Evolutionary conservation across 2,329 filamentous ascomycete species (phyloP), one percentile per base, ranked within the genome.

Genomic region (Chrysoporthe puriensis): DNA sequence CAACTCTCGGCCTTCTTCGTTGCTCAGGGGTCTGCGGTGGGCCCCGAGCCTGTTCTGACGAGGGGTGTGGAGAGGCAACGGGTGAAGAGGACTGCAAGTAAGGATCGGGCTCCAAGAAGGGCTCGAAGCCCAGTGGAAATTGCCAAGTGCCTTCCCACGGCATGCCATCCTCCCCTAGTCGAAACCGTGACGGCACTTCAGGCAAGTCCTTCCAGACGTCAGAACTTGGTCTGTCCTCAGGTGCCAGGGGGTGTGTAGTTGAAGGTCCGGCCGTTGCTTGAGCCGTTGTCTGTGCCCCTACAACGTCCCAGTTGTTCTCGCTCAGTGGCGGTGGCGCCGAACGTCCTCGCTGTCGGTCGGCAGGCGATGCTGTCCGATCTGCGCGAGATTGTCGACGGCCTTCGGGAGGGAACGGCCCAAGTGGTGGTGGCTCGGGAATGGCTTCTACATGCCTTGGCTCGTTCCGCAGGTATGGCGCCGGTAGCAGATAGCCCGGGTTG

Each of bases 301-400:
- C 74, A 5, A 78, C 76, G 66, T 84, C 80, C 84, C 83, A 85
- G 0, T 81, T 82, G 66, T 79, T 83, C 32, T 81, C 80, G 59
- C 81, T 82, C 58, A 82, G 74, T 0, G 81, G 81, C 2, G 84
- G 83, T 16, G 84, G 84, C 7, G 83, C 84, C 3, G 84, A 86
- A 36, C 77, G 78, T 34, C 83, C 83, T 42, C 84, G 79, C 64
- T 82, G 78, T 32, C 68, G 68, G 16, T 68, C 66, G 54, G 32
- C 43, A 56, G 66, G 54, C 46, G 46, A 48, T 42, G 36, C n/a
- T 42, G 44, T 26, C 36, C 67, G 44, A 21, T 69, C 52, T 7
- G 65, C 63, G 11, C 76, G 72, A 21, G 75, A 74, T 8, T 66
- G 66, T 26, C 76, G 74, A 13, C 69, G 52, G 5, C 73, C 70